Evolutionary conservation across 352 stramenopile species (phyloP), one percentile per base, ranked within the genome.

Genomic region (Globisporangium radiosum): DNA sequence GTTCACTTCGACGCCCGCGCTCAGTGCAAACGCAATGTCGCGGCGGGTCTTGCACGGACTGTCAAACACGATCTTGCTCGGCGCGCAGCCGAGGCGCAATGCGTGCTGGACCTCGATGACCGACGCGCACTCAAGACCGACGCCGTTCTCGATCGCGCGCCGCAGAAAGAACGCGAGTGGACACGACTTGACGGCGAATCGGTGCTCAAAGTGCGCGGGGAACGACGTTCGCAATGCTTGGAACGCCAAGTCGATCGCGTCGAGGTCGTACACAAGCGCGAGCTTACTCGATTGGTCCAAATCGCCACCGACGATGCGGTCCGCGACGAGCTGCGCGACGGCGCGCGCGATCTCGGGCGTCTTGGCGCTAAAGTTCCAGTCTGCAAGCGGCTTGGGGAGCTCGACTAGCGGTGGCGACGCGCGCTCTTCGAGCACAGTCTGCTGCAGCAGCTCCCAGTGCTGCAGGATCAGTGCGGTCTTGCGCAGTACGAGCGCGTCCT

Each of bases 41-140:
- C 72, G 70, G 11, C 76, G 67, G 3, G 92, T 98, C 64, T 98
- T 98, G 73, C 85, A 95, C 1, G 92, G 92, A 66, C 81, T 96
- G 68, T 98, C 92, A 62, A 95, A 98, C 7, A 98, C 88, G 43
- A 97, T 83, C 25, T 81, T 81, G 57, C 86, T 69, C 37, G 82
- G 80, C 44, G 80, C 52, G 37, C 84, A 95, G 2, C 81, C 80
- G 40, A 92, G 70, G 5, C 73, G 71, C 45, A 95, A 67, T 7
- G 85, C 84, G 52, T 95, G 85, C 59, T 90, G 75, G 11, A 93
- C 85, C 62, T 95, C 85, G 7, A 90, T 63, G 38, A 95, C 77
- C 1, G 85, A 95, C n/a, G 85, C 85, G 47, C 85, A 93, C 65
- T 91, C 85, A 47, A 90, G 65, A 0, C 85, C 85, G 19, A 91